These are phyloP conservation scores for Penicillium lividum DNA, from an alignment of 495 filamentous ascomycete species.

Conservation along the genomic window DNA sequence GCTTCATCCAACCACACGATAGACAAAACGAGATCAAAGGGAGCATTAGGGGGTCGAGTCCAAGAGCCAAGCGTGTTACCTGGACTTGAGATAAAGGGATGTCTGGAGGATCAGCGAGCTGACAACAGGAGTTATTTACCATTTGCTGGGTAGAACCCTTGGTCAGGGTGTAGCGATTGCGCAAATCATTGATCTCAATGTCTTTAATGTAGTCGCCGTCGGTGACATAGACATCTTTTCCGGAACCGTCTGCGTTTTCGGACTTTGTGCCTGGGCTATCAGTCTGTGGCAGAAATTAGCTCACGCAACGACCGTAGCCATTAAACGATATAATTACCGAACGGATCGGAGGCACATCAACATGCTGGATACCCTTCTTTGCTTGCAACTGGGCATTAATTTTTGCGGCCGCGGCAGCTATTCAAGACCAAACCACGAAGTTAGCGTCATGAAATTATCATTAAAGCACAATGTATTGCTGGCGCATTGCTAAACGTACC, in stretches of 20 bases:
- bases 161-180: slow-evolving; percentile 95
- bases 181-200: slow-evolving; percentile 96
- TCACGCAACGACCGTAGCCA: neutral
- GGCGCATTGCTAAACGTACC: slow-evolving; percentile 48
- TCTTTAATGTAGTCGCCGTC: slow-evolving; percentile 98
- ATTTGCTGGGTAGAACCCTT: slow-evolving; percentile 98
- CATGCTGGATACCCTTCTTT: slow-evolving; percentile 90
- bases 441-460: slow-evolving; percentile 22
- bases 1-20: slow-evolving; percentile 71
- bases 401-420: slow-evolving; percentile 87
- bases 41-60: slow-evolving; percentile 34
- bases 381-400: slow-evolving; percentile 93
- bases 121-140: slow-evolving; percentile 84
- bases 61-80: slow-evolving; percentile 26
- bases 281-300: slow-evolving; percentile 35
- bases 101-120: slow-evolving; percentile 78
- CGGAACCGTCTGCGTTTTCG: slow-evolving; percentile 51
- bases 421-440: slow-evolving; percentile 7
- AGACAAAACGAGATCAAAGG: slow-evolving; percentile 34
- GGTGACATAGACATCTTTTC: slow-evolving; percentile 83
- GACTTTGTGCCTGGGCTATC: slow-evolving; percentile 50
- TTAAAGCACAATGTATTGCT: neutral
- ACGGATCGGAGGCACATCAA: slow-evolving; percentile 87
- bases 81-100: slow-evolving; percentile 14
- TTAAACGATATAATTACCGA: slow-evolving; percentile 45